Conservation (phyloP, 2,329 filamentous ascomycete species). For the Mycosphaerelloides madeirae region DNA sequence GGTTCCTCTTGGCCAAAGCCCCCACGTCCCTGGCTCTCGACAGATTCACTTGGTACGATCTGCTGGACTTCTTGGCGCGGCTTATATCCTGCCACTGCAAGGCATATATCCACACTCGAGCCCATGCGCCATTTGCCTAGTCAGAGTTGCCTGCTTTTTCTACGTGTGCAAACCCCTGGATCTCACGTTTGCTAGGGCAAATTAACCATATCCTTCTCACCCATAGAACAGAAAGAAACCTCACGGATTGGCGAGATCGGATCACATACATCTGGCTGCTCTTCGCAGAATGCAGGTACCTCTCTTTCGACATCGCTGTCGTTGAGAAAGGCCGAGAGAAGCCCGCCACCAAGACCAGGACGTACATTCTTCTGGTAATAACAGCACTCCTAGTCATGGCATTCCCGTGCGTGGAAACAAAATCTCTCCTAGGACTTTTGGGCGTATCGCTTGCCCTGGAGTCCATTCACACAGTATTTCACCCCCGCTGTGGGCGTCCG, state of each 20-base stretch:
- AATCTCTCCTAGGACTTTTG: slow-evolving; percentile 10
- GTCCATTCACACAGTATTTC: slow-evolving; percentile 11
- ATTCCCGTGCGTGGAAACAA: slow-evolving; percentile 5
- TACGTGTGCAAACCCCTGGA: too few species aligned
- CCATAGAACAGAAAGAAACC: too few species aligned
- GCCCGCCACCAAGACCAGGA: slow-evolving; percentile 2
- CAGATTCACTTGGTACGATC: too few species aligned
- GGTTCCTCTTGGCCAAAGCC: too few species aligned
- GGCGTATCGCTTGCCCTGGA: slow-evolving; percentile 15
- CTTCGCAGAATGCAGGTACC: slow-evolving; percentile 18
- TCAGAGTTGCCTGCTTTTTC: too few species aligned
- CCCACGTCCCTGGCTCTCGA: too few species aligned
- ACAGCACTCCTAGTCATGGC: slow-evolving; percentile 4
- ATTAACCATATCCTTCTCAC: too few species aligned
- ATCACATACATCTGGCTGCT: slow-evolving; percentile 15
- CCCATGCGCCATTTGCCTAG: too few species aligned
- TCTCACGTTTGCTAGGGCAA: too few species aligned
- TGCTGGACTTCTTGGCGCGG: too few species aligned
- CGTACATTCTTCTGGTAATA: slow-evolving; percentile 6
- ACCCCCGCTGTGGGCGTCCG: slow-evolving; percentile 10
- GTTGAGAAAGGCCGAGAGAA: slow-evolving; percentile 9
- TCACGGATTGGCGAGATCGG: background rate
- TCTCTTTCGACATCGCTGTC: slow-evolving; percentile 18
- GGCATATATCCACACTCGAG: too few species aligned
- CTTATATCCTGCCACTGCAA: too few species aligned